Evolutionary conservation across 257 asterid genomes (phyloP), one percentile per base, ranked within the genome.

Genomic region (Fraxinus americana): DNA sequence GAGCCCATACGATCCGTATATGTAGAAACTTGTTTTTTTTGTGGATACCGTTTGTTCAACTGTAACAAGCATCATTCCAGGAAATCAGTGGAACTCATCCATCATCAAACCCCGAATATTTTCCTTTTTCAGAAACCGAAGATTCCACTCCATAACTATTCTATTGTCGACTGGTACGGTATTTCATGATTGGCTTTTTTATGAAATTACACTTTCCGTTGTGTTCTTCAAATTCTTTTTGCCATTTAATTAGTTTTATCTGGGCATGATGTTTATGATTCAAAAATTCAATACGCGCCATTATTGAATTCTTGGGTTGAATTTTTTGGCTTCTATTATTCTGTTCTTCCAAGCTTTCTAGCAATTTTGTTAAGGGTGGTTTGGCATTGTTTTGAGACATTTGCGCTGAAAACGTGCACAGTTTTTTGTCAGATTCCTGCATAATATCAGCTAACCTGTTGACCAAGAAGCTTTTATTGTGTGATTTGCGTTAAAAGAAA

Each of bases 371-470:
- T 68, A 43, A 32, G 30, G 68, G 25, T 66, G 36, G 41, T 76
- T 54, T 48, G 19, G 69, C 63, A 73, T 76, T 76, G 61, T 32
- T 61, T 70, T 27, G 32, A 10, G 61, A 19, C 65, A 29, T 27
- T 48, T 65, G 68, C 67, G n/a, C 0, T 57, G 74, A 77, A 75
- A 68, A 52, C 54, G 1, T 81, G 59, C 32, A 29, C n/a, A 61
- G 41, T 10, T 48, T 14, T 72, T 54, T 79, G n/a, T 72, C 86
- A 82, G 84, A 73, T 85, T 82, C 71, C 71, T 4, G 65, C 77
- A 77, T 59, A 57, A 59, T 25, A 59, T 54, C 35, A 41, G 30
- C 38, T 71, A 71, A 21, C 21, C 7, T 13, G 25, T 66, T 76
- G 57, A 76, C 79, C 45, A 77, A 65, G 73, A 30, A 43, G 71